Evolutionary conservation across 805 yeast species (phyloP).

Genomic region (Kazachstania bromeliacearum): DNA sequence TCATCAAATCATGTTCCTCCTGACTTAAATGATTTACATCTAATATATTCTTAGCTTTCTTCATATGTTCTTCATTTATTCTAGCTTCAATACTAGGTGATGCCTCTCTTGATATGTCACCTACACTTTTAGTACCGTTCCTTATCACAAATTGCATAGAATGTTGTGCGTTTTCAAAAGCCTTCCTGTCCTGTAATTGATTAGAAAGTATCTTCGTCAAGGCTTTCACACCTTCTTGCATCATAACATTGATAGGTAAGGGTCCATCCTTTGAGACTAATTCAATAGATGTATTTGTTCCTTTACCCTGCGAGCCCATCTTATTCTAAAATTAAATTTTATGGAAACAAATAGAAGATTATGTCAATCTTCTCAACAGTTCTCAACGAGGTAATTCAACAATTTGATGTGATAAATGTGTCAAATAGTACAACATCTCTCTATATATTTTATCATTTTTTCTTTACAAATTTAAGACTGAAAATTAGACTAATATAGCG

Average conservation of each 20-base stretch:
- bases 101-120: not conserved
- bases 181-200: constrained; percentile 21
- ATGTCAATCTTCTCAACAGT: no score
- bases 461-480: no score
- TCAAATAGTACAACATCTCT: no score
- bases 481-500: no score
- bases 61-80: not conserved
- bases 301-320: not conserved
- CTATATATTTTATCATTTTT: no score
- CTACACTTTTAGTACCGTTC: constrained; percentile 5
- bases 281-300: constrained; percentile 14
- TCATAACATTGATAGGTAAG: constrained; percentile 25
- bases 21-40: not conserved
- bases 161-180: constrained; percentile 11
- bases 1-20: constrained; percentile 1
- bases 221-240: constrained; percentile 30
- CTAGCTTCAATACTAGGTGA: no score
- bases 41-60: no score
- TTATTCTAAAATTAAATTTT: not conserved
- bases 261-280: constrained; percentile 22
- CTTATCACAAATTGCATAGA: constrained; percentile 20
- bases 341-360: not conserved
- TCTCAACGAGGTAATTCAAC: no score
- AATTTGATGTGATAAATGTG: no score
- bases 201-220: constrained; percentile 23